Conservation (phyloP, 208 protist species). For the Crithidia brevicula region DNA sequence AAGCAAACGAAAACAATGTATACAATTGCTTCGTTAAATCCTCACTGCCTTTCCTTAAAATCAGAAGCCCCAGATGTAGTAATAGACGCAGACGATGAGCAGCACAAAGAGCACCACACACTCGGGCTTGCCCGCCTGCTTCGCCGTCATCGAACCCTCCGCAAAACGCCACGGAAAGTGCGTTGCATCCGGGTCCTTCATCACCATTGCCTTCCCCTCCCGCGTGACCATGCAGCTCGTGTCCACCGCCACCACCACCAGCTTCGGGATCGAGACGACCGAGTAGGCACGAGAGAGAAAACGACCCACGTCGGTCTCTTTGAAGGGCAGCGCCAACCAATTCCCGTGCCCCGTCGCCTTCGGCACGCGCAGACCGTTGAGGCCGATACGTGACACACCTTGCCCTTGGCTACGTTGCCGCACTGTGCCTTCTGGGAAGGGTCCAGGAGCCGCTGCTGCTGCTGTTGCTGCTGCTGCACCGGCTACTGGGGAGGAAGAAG, state of each 20-base stretch:
- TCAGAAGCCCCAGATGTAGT: conserved; percentile 28
- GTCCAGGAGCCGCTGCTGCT: too few relatives aligned
- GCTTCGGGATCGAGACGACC: conserved; percentile 44
- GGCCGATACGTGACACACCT: too few relatives aligned
- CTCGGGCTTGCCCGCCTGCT: conserved; percentile 9
- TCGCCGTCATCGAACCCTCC: conserved; percentile 21
- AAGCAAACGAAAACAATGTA: too few relatives aligned
- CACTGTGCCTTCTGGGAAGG: background rate
- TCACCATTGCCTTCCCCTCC: conserved; percentile 39
- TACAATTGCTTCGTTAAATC: too few relatives aligned
- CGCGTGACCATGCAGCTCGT: conserved; percentile 43
- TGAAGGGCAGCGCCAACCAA: conserved; percentile 65
- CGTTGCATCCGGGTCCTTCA: conserved; percentile 34
- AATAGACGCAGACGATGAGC: conserved; percentile 12
- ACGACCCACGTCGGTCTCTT: conserved; percentile 25
- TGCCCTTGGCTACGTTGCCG: too few relatives aligned
- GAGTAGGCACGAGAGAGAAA: conserved; percentile 33
- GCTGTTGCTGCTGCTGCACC: background rate
- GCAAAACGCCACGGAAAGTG: conserved; percentile 58
- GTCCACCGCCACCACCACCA: conserved; percentile 47
- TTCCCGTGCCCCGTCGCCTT: conserved; percentile 38
- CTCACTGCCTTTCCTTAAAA: too few relatives aligned
- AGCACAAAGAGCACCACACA: conserved; percentile 18
- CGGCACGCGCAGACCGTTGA: conserved; percentile 19
- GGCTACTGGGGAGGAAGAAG: conserved; percentile 2